Conservation (phyloP, 1,284 basidiomycete species). For the Mycena sp. region DNA sequence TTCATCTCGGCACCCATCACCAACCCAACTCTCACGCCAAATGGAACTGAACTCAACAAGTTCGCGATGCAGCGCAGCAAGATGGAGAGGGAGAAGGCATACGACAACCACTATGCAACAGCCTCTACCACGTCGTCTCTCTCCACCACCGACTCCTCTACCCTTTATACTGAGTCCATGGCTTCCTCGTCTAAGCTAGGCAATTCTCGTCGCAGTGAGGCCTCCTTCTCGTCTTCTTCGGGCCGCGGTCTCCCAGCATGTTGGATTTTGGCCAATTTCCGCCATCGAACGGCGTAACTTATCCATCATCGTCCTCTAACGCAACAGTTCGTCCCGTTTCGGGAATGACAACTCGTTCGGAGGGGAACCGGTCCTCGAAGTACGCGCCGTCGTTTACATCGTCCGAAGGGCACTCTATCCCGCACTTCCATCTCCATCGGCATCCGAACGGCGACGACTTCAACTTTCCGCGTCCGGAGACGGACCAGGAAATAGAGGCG, state of each 20-base stretch:
- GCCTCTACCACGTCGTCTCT: constrained; percentile 60
- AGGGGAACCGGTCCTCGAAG: constrained; percentile 69
- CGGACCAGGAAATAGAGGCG: constrained; percentile 77
- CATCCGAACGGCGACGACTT: constrained; percentile 67
- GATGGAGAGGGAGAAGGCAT: constrained; percentile 62
- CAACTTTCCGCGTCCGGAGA: constrained; percentile 75
- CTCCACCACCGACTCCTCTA: constrained; percentile 66
- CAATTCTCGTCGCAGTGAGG: constrained; percentile 62
- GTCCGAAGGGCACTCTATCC: constrained; percentile 63
- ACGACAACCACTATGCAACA: constrained; percentile 57
- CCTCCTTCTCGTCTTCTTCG: constrained; percentile 52
- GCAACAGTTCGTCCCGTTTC: constrained; percentile 62
- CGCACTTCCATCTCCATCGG: constrained; percentile 61
- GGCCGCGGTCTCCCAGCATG: constrained; percentile 57
- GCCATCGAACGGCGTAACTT: constrained; percentile 44
- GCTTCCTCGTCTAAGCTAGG: constrained; percentile 44
- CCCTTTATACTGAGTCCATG: constrained; percentile 61
- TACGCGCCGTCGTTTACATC: constrained; percentile 66
- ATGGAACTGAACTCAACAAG: constrained; percentile 75
- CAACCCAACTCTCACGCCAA: constrained; percentile 75
- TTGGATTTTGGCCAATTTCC: constrained; percentile 58
- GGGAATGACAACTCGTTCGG: constrained; percentile 65
- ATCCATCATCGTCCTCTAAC: constrained; percentile 42
- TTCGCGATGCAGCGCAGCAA: constrained; percentile 58
- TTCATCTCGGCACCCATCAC: constrained; percentile 83